Conservation (phyloP, 1,139 yeast genomes). For the Candida tetrigidarum region DNA sequence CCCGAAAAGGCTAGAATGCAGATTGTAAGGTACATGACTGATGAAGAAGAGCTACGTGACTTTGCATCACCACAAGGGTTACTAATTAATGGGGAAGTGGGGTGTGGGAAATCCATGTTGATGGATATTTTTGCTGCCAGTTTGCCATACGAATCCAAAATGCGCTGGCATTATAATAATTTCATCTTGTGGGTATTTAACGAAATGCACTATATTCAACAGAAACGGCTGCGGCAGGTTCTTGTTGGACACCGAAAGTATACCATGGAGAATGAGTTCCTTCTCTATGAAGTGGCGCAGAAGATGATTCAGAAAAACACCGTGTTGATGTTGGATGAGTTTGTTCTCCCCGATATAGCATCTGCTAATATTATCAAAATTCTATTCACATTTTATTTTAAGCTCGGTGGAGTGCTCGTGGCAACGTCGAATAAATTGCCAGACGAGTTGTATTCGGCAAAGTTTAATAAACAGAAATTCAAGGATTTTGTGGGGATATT, state of each 20-base stretch:
- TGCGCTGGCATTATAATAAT: slow-evolving; percentile 73
- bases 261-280: slow-evolving; percentile 63
- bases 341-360: slow-evolving; percentile 75
- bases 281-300: slow-evolving; percentile 68
- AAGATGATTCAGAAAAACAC: slow-evolving; percentile 64
- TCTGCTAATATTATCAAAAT: slow-evolving; percentile 70
- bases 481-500: slow-evolving; percentile 59
- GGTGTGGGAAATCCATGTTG: slow-evolving; percentile 76
- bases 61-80: slow-evolving; percentile 68
- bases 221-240: slow-evolving; percentile 35
- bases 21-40: slow-evolving; percentile 55
- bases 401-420: slow-evolving; percentile 72
- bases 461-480: slow-evolving; percentile 62
- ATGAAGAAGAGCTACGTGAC: slow-evolving; percentile 64
- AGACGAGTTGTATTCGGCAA: slow-evolving; percentile 68
- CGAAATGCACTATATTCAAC: slow-evolving; percentile 61
- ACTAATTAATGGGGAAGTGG: slow-evolving; percentile 72
- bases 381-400: slow-evolving; percentile 68
- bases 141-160: slow-evolving; percentile 64
- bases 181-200: slow-evolving; percentile 71
- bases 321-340: slow-evolving; percentile 68
- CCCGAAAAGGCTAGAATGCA: slow-evolving; percentile 34
- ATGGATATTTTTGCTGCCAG: slow-evolving; percentile 73
- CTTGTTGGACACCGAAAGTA: slow-evolving; percentile 29
- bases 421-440: slow-evolving; percentile 77